Base-by-base conservation (phyloP, 805 yeast genomes). In the Metschnikowia vanudenii region DNA sequence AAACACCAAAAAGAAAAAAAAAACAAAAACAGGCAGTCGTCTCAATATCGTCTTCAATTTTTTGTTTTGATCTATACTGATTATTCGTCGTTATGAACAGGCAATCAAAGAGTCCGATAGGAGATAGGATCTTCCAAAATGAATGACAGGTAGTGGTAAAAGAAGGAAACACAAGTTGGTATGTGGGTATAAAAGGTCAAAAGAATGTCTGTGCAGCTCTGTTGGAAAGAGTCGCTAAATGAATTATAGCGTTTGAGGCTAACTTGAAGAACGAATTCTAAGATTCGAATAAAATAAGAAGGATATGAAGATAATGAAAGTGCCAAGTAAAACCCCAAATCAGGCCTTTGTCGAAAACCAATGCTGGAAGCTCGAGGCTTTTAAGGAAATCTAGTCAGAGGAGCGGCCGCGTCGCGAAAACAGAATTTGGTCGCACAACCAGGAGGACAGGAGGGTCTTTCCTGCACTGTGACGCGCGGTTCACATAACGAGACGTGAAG, bases 381-480 rank as follows among this genome's bases (percentile, higher is more conserved):
- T 34, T 39, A 44, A 39, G 35, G 41, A 30, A 38, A 44, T 28
- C 37, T 20, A 10, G 22, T 30, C 38, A n/a, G 32, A 19, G 39
- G 43, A 39, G 43, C 31, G 17, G 50, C 53, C 53, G 53, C 53
- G 53, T 50, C 53, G 53, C 53, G 53, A 49, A 46, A 45, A 42
- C 45, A 37, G 19, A 42, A 32, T 45, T 37, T 42, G 45, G 43
- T 37, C 35, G 53, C 45, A 37, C 31, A 37, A 28, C 16, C 41
- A 50, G 53, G 53, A 43, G 53, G 41, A 47, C 47, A 50, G 54
- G 54, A 50, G 54, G 42, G 43, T 34, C 18, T 30, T 32, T 43
- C 50, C 50, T 50, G 53, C 48, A 46, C 35, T 22, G 20, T 19
- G 18, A 39, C 43, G 47, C 52, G 45, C 32, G 39, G 13, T 13